Conservation (phyloP, 495 filamentous ascomycete species). For the Penicillium pulvis region DNA sequence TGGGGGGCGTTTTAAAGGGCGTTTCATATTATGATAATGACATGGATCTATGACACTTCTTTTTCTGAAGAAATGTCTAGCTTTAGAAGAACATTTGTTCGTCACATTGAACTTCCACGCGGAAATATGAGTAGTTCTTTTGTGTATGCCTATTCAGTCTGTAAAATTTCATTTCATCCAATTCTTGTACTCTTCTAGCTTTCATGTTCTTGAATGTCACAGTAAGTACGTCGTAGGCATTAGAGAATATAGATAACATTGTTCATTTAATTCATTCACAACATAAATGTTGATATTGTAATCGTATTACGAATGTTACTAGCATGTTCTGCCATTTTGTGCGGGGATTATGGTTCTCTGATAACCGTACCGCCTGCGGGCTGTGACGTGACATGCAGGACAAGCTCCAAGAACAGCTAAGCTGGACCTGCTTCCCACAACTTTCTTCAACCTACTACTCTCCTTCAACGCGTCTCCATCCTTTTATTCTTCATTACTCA, state of each 20-base stretch:
- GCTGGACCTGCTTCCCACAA: conserved; percentile 3
- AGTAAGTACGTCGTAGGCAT: background rate
- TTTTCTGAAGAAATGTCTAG: background rate
- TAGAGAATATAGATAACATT: no score
- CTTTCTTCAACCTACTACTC: conserved; percentile 5
- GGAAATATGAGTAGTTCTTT: no score
- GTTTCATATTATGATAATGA: conserved; percentile 13
- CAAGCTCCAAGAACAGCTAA: conserved; percentile 17
- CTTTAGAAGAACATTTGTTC: no score
- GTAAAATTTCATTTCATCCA: no score
- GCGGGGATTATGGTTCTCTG: conserved; percentile 8
- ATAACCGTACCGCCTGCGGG: conserved; percentile 25
- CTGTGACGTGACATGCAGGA: conserved; percentile 27
- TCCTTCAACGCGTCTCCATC: conserved; percentile 1
- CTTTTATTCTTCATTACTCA: background rate
- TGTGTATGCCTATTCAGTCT: no score
- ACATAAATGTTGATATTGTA: background rate
- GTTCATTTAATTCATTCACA: no score
- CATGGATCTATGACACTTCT: background rate
- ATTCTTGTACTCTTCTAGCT: no score
- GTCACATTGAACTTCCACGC: no score
- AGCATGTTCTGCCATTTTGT: background rate
- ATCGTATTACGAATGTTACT: conserved; percentile 13
- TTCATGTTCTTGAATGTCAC: no score
- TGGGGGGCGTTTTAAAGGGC: conserved; percentile 24